Evolutionary conservation across 176 grass and related monocot species (phyloP), one percentile per base, ranked within the genome.

Genomic region (Eragrostis curvula): DNA sequence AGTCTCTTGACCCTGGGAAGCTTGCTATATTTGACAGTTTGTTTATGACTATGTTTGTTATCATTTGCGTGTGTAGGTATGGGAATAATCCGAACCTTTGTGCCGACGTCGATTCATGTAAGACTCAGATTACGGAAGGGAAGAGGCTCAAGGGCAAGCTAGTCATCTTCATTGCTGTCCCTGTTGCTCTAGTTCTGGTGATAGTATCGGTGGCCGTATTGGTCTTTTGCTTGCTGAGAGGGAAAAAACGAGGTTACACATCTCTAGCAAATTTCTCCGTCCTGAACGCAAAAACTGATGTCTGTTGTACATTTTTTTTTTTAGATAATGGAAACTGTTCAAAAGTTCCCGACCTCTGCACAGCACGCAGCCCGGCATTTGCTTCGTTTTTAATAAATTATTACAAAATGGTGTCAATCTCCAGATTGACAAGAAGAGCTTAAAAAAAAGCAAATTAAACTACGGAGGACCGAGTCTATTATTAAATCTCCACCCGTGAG

Each of bases 71-170:
- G 45, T 55, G 3, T 52, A 94, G 89, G 65, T 57, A 86, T 12
- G 85, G 27, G 7, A 28, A 75, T 6, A 86, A 94, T 78, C 74
- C 46, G 3, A 11, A 69, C 62, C 79, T 94, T 8, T 88, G 85
- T 74, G 42, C 51, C 62, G 40, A 83, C 29, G 70, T 17, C 14
- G 60, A 24, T 25, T 82, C 89, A 16, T 87, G 85, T 67, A 53
- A 56, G 18, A 53, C 39, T 77, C 58, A 67, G 17, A 53, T 16
- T 12, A 10, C 48, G 12, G 68, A 70, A 55, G 21, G 56, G 40
- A 36, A 36, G 32, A 36, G 32, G 32, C 4, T 4, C 32, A 81
- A 84, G 23, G 87, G 64, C 74, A 84, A 58, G 68, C 77, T 85
- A 42, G 76, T 47, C 39, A 32, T 88, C 62, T 59, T 73, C 36